Conservation (phyloP, 768 basidiomycete species). For the Suillus cothurnatus region DNA sequence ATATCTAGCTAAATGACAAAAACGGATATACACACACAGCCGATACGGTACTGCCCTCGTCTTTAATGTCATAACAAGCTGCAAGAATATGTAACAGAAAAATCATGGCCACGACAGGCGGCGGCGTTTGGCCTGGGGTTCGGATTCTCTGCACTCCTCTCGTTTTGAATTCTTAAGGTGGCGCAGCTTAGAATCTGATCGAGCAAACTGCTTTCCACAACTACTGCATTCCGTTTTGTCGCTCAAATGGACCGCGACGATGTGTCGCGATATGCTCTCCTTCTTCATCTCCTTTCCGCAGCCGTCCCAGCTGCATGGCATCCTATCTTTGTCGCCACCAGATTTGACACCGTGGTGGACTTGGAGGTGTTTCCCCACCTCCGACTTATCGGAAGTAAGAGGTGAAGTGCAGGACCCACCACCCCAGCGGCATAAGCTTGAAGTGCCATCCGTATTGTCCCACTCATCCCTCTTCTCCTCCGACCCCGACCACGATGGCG, state of each 20-base stretch:
- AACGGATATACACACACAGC: neutral
- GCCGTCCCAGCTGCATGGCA: conserved; percentile 19
- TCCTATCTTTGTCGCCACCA: conserved; percentile 12
- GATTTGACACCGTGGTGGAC: neutral
- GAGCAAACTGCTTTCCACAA: conserved; percentile 25
- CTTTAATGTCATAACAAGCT: neutral
- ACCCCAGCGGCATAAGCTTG: neutral
- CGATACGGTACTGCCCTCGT: neutral
- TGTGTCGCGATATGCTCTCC: conserved; percentile 30
- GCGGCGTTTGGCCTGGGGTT: neutral
- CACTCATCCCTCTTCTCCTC: neutral
- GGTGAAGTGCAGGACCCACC: too few species aligned
- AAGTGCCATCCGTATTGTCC: neutral
- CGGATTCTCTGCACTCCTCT: neutral
- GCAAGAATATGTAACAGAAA: neutral
- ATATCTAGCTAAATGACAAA: neutral
- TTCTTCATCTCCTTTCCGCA: conserved; percentile 24
- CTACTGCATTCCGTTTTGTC: conserved; percentile 21
- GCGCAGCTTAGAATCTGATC: conserved; percentile 27
- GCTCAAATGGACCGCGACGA: conserved; percentile 25
- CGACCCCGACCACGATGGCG: neutral
- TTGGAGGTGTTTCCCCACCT: neutral
- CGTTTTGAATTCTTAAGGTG: conserved; percentile 19
- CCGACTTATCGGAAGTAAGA: neutral
- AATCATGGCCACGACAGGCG: neutral